These are phyloP conservation scores for Lasiosphaeria ovina DNA, from an alignment of 495 filamentous ascomycete genomes.

Conservation along the genomic window DNA sequence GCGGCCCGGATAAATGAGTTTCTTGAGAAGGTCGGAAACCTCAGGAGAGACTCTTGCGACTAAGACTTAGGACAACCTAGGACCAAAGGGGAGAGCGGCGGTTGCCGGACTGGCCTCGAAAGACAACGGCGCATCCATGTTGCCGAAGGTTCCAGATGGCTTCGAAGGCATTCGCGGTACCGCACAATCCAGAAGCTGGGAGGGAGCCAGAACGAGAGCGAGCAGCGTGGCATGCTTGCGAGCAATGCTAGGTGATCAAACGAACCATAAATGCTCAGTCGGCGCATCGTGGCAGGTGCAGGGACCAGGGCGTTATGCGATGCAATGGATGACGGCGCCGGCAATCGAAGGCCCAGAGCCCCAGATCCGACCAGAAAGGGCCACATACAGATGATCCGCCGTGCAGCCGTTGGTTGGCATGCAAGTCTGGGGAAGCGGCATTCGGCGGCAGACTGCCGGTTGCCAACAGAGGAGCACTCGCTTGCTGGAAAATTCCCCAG, in stretches of 20 bases:
- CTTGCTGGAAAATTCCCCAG: neutral
- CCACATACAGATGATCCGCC: no score
- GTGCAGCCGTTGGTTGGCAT: no score
- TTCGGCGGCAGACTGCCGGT: neutral
- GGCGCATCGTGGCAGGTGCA: constrained; percentile 5
- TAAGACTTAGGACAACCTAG: neutral
- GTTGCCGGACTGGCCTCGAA: neutral
- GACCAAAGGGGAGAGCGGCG: neutral
- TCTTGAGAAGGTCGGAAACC: neutral
- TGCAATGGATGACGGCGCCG: neutral
- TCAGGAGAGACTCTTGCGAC: neutral
- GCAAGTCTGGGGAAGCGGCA: constrained; percentile 6
- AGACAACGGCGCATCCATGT: neutral
- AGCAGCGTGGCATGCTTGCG: constrained; percentile 12
- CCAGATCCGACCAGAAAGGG: neutral
- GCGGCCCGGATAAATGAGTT: constrained; percentile 17
- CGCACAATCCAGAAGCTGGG: constrained; percentile 8
- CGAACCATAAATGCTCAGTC: constrained; percentile 13
- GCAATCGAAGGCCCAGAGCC: neutral
- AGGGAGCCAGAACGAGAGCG: constrained; percentile 12
- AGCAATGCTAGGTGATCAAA: constrained; percentile 26
- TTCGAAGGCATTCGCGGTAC: constrained; percentile 7
- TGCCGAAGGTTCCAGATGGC: constrained; percentile 18
- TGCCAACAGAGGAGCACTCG: constrained; percentile 6
- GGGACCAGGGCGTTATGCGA: constrained; percentile 1